Base-by-base conservation (phyloP, 2,329 filamentous ascomycete species). In the Aspergillaceae sp. region DNA sequence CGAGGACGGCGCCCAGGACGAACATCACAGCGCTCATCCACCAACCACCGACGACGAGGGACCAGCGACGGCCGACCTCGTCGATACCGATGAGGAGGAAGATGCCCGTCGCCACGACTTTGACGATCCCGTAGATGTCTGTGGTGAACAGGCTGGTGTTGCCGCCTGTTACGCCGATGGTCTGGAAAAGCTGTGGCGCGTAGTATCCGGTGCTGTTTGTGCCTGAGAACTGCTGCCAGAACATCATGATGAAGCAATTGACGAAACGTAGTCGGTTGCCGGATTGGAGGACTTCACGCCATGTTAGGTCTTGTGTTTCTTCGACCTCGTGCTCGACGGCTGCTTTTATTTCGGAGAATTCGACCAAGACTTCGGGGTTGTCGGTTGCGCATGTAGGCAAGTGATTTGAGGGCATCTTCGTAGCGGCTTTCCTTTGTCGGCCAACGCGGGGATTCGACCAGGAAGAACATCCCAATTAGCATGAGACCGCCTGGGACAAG, bases 361-460 rank as follows among this genome's bases (percentile, higher is more conserved):
- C 67, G 10, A 51, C 54, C 38, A 57, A 48, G 7, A 67, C 55
- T 7, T 44, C 49, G 19, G 60, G 59, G 38, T 54, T 59, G 49
- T 40, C 1, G 56, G 30, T 42, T 64, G 4, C 64, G 62, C 44
- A 69, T 67, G 46, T 66, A 66, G 7, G 63, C 58, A 1, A 70
- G 56, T 0, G 64, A 62, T 7, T 53, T 48, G 6, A 63, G 64
- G 1, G 74, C 75, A 19, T 74, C 70, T 4, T 68, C 60, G 11
- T 70, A 59, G 2, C 69, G 67, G 45, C 71, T 71, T 61, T 76
- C 72, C 53, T 73, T 71, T n/a, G 74, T 70, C n/a, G 77, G 66
- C 73, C 74, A 78, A 11, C 75, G 70, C 1, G 75, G 73, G 2
- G 69, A 73, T 48, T 77, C 75, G 44, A 74, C 75, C 40, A 75